Base-by-base conservation (phyloP, 2,329 filamentous ascomycete genomes). In the Colletotrichum paranaense region DNA sequence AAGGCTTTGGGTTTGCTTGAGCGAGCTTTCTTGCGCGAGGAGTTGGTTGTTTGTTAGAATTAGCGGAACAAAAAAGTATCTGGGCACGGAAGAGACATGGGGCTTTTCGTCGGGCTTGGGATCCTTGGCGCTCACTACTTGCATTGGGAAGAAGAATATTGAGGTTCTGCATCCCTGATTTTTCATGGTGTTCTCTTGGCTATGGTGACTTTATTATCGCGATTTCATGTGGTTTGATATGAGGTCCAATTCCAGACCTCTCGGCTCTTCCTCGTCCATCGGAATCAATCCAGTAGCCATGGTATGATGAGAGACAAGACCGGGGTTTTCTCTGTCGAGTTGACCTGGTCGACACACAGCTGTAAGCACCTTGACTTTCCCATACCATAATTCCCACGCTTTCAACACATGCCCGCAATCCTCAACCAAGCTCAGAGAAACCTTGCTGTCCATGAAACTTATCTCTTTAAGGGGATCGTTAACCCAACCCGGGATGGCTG, bases 1-100 rank as follows among this genome's bases (percentile, higher is more conserved):
- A 93, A 79, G 96, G 97, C 0, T 98, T 98, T 84, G 97, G 96
- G 26, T 93, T 94, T 86, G 92, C 93, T 75, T 95, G 57, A 68
- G 22, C 59, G 30, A 24, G 8, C 42, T 38, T n/a, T 42, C 1
- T 19, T 6, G 32, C 32, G 32, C 49, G 35, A 62, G n/a, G 68
- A 62, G 22, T 38, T 72, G 57, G 22, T 38, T 68, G 56, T 38
- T 52, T 49, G 46, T 30, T 30, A 72, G 28, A 68, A 42, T 32
- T 22, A 19, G 16, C 16, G 38, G 38, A 49, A 49, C 42, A n/a
- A 28, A 11, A 24, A 68, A 22, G 38, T 5, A 5, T 42, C 6
- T 14, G 26, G 28, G 56, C 49, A 42, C 35, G n/a, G 57, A 28
- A n/a, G 26, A 35, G 35, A 16, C 7, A n/a, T 11, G n/a, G 49